phyloP scores from a whole-genome alignment of 2,329 filamentous ascomycete genomes.

The Alternaria dauci region DNA sequence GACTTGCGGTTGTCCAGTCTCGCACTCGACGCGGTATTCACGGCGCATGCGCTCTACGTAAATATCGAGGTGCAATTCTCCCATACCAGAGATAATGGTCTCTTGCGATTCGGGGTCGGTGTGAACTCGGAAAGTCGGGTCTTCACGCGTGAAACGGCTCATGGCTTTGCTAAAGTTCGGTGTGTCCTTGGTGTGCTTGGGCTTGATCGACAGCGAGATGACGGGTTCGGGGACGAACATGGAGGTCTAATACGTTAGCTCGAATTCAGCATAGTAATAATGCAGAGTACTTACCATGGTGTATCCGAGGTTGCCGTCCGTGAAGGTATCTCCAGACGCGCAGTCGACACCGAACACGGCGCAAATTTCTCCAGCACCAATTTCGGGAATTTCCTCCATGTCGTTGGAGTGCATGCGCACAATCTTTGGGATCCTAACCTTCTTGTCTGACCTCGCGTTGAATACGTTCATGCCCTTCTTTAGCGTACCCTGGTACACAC shows the following conservation, averaged over 20 bases:
- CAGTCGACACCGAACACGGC: slow-evolving; percentile 98
- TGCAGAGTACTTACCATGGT: slow-evolving; percentile 69
- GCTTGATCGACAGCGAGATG: slow-evolving; percentile 96
- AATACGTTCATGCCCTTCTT: slow-evolving; percentile 89
- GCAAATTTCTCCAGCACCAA: slow-evolving; percentile 96
- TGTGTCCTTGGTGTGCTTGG: slow-evolving; percentile 89
- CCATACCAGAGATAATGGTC: slow-evolving; percentile 98
- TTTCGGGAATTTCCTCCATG: slow-evolving; percentile 94
- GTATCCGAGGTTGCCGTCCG: slow-evolving; percentile 89
- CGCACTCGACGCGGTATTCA: slow-evolving; percentile 95
- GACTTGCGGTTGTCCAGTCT: slow-evolving; percentile 95
- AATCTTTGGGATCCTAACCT: slow-evolving; percentile 94
- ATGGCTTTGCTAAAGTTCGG: slow-evolving; percentile 98
- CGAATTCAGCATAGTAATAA: slow-evolving; percentile 1
- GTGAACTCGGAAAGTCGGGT: slow-evolving; percentile 94
- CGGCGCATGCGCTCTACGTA: slow-evolving; percentile 96
- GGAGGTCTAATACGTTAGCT: slow-evolving; percentile 64
- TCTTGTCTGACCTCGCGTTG: slow-evolving; percentile 94
- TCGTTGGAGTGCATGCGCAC: slow-evolving; percentile 99
- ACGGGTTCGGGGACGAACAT: slow-evolving; percentile 99
- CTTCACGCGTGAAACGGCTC: slow-evolving; percentile 97
- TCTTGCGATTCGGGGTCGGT: slow-evolving; percentile 93
- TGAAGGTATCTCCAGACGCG: slow-evolving; percentile 97
- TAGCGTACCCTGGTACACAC: slow-evolving; percentile 93
- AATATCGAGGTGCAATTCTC: slow-evolving; percentile 94